Conservation (phyloP, 2,329 filamentous ascomycete genomes). For the Ceratocystis ficicola region DNA sequence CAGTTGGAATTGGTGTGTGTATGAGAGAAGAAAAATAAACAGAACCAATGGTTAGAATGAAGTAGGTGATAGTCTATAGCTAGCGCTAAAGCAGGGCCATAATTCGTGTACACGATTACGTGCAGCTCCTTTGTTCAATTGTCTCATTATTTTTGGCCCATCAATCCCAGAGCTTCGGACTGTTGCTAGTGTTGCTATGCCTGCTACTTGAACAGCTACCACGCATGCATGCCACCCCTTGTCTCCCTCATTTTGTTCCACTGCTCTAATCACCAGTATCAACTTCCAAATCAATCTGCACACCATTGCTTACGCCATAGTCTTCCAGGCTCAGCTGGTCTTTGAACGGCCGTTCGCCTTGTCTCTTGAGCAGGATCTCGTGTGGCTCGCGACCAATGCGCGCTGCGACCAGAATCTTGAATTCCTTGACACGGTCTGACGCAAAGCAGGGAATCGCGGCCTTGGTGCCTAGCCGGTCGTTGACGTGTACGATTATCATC, state of each 20-base stretch:
- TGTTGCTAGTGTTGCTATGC: not conserved
- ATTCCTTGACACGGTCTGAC: constrained; percentile 69
- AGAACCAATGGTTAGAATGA: not conserved
- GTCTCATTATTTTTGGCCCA: not conserved
- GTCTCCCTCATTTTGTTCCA: no score
- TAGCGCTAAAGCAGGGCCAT: not conserved
- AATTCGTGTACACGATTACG: not conserved
- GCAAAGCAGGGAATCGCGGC: constrained; percentile 82
- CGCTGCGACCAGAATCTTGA: constrained; percentile 85
- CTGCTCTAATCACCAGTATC: constrained; percentile 44
- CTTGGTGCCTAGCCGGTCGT: constrained; percentile 93
- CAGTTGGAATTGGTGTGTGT: not conserved
- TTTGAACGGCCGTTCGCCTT: constrained; percentile 89
- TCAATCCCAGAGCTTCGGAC: not conserved
- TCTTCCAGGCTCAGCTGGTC: constrained; percentile 78
- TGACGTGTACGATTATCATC: constrained; percentile 90
- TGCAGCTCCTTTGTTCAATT: no score
- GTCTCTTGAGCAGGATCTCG: constrained; percentile 82
- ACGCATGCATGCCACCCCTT: no score
- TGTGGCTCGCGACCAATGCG: constrained; percentile 79
- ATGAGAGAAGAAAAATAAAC: not conserved
- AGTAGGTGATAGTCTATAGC: no score
- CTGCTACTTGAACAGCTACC: no score
- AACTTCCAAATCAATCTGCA: constrained; percentile 53
- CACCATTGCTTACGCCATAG: constrained; percentile 88